phyloP scores from a whole-genome alignment of 768 basidiomycete species.

The Amanita phalloides region DNA sequence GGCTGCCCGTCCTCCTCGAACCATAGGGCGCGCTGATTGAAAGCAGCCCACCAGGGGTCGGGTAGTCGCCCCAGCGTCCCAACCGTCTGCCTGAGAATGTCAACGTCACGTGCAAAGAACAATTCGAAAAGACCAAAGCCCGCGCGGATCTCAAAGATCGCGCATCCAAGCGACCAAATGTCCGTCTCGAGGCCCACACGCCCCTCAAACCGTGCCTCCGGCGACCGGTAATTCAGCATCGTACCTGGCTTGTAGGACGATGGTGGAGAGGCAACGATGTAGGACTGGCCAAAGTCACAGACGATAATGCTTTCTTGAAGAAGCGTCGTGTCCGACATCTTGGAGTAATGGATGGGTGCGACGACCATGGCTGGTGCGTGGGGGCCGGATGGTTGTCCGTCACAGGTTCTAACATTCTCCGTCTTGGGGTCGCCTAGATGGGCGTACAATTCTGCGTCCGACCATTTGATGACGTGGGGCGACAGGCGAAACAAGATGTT shows the following conservation, averaged over 20 bases:
- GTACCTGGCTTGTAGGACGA: conserved; percentile 20
- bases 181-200: conserved; percentile 18
- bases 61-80: conserved; percentile 28
- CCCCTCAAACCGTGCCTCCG: conserved; percentile 24
- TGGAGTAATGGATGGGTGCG: not conserved
- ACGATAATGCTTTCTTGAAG: conserved; percentile 23
- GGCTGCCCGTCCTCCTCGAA: conserved; percentile 26
- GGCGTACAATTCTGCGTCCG: conserved; percentile 14
- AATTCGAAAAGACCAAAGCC: conserved; percentile 29
- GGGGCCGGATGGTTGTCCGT: not conserved
- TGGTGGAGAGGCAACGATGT: conserved; percentile 13
- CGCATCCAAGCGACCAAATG: conserved; percentile 30
- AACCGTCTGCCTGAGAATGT: conserved; percentile 23
- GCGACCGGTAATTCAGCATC: conserved; percentile 20
- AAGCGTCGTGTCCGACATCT: conserved; percentile 12
- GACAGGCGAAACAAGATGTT: conserved; percentile 17
- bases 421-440: not conserved
- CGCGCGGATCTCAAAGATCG: conserved; percentile 31
- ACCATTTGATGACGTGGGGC: conserved; percentile 17
- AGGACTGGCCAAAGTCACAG: conserved; percentile 29
- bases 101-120: conserved; percentile 19
- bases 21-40: conserved; percentile 18
- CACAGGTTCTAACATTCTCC: not conserved
- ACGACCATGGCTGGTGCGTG: not conserved
- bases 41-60: conserved; percentile 29